Conservation (phyloP, 1,139 yeast species). For the Yamadazyma friedrichii region DNA sequence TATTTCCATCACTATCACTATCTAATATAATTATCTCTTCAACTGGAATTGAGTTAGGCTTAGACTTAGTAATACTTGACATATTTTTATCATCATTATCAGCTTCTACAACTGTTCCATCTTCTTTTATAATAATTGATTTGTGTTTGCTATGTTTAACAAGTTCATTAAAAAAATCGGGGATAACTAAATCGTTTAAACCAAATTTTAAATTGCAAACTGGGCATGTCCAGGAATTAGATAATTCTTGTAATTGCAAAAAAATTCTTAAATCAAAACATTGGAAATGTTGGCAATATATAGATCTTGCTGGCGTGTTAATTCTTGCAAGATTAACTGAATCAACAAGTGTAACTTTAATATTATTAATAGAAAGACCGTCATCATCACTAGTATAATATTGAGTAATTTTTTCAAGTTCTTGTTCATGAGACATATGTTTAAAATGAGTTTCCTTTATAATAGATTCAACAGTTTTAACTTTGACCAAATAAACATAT, state of each 20-base stretch:
- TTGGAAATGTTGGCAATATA: conserved; percentile 62
- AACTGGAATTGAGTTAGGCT: background rate
- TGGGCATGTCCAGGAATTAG: conserved; percentile 71
- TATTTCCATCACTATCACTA: conserved; percentile 4
- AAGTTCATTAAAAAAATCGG: conserved; percentile 59
- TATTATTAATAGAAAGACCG: conserved; percentile 55
- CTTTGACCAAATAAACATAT: conserved; percentile 54
- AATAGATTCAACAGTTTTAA: conserved; percentile 35
- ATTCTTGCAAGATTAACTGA: conserved; percentile 65
- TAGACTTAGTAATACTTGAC: background rate
- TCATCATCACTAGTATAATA: conserved; percentile 45
- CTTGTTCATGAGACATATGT: conserved; percentile 2
- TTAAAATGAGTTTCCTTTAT: conserved; percentile 20
- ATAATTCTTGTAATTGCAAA: conserved; percentile 57
- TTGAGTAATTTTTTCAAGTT: conserved; percentile 31
- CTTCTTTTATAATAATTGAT: conserved; percentile 48
- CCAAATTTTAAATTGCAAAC: conserved; percentile 48
- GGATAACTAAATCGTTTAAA: conserved; percentile 54
- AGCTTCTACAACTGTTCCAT: conserved; percentile 54
- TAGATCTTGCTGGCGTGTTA: conserved; percentile 58
- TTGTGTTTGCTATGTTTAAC: conserved; percentile 30
- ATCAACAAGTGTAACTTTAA: conserved; percentile 58
- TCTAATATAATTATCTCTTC: conserved; percentile 1
- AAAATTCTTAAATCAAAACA: conserved; percentile 70
- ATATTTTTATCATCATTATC: background rate